These are phyloP conservation scores for Fallopia convolvulus DNA, from an alignment of 148 eudicot species.

Conservation along the genomic window DNA sequence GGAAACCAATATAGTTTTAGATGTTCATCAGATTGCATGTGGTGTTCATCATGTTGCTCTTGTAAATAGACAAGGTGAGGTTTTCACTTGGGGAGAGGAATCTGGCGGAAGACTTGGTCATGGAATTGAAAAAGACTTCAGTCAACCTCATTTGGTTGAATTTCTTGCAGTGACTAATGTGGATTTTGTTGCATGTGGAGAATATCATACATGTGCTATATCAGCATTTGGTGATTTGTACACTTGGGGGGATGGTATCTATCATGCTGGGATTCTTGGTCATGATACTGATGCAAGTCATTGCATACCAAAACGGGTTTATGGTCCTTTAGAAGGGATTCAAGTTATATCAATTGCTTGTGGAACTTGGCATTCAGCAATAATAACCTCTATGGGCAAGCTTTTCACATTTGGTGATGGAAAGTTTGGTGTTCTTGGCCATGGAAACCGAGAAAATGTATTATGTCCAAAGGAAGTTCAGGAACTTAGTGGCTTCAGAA, in stretches of 20 bases:
- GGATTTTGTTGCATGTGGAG: slow-evolving; percentile 35
- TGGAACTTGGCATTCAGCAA: slow-evolving; percentile 36
- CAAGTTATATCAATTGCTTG: slow-evolving; percentile 29
- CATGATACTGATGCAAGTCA: slow-evolving; percentile 32
- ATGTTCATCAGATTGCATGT: slow-evolving; percentile 36
- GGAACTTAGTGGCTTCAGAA: slow-evolving; percentile 19
- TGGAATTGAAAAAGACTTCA: slow-evolving; percentile 27
- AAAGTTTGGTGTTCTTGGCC: slow-evolving; percentile 31
- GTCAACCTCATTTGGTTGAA: slow-evolving; percentile 29
- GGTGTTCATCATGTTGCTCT: slow-evolving; percentile 33
- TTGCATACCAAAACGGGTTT: slow-evolving; percentile 31
- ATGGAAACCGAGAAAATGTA: slow-evolving; percentile 32
- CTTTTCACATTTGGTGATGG: slow-evolving; percentile 38
- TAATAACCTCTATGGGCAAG: slow-evolving; percentile 23
- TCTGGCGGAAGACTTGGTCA: slow-evolving; percentile 36
- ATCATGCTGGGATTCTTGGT: slow-evolving; percentile 35
- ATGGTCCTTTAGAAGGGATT: slow-evolving; percentile 27
- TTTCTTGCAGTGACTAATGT: slow-evolving; percentile 26
- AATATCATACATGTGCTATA: slow-evolving; percentile 31
- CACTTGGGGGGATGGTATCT: slow-evolving; percentile 41
- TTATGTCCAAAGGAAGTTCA: slow-evolving; percentile 25
- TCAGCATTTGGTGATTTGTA: slow-evolving; percentile 29
- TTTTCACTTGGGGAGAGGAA: slow-evolving; percentile 44
- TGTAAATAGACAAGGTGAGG: slow-evolving; percentile 39
- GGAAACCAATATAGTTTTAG: slow-evolving; percentile 35